A percentile compares a stretch with the other conserved stretches of the same genome.
phyloP scores from a whole-genome alignment of 768 basidiomycete genomes.

The Lactarius quietus region DNA sequence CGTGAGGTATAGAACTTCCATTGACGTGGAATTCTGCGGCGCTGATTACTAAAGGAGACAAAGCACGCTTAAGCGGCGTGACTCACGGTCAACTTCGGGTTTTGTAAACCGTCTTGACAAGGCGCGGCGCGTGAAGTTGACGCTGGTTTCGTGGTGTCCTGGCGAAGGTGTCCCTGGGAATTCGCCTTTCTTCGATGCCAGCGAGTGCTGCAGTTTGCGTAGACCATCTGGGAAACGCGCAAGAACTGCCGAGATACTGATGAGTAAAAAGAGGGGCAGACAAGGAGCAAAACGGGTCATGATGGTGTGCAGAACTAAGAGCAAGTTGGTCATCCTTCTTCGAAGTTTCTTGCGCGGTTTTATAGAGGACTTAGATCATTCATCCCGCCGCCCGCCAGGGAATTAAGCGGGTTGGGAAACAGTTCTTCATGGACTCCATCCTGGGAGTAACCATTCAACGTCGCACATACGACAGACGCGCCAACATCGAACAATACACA shows the following conservation, averaged over 20 bases:
- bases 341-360: neutral
- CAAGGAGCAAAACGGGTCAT: neutral
- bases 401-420: neutral
- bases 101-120: constrained; percentile 9
- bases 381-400: neutral
- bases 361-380: constrained; percentile 9
- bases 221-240: neutral
- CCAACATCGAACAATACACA: neutral
- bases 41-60: neutral
- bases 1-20: constrained; percentile 18
- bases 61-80: neutral
- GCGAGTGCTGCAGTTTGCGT: neutral
- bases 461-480: neutral
- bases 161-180: neutral
- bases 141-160: neutral
- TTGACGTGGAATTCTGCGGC: constrained; percentile 18
- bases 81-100: constrained; percentile 11
- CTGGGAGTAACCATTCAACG: neutral
- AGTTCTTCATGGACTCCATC: neutral
- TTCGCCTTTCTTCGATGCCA: neutral
- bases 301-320: neutral
- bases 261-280: neutral
- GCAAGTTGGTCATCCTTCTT: neutral
- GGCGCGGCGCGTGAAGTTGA: neutral
- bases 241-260: neutral